Percentiles rank a stretch among this genome's conserved stretches.
Evolutionary conservation across 139 green algal genomes (phyloP).

Genomic region (Tetratostichococcus sp.): DNA sequence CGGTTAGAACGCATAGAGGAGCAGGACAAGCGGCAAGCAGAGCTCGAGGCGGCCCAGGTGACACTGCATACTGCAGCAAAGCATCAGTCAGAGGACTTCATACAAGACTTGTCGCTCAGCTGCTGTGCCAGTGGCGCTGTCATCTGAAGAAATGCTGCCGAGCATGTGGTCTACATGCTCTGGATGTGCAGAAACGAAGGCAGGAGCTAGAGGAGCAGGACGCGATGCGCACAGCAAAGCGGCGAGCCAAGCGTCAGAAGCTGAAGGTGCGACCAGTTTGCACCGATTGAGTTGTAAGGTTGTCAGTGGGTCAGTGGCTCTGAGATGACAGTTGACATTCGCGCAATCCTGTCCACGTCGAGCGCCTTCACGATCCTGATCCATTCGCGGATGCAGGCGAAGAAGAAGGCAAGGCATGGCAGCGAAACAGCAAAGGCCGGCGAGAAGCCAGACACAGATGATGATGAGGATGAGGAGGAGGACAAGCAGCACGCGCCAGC

Average conservation of each 20-base stretch:
- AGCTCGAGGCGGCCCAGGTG: conserved; percentile 16
- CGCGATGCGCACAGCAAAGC: conserved; percentile 55
- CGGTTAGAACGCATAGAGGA: conserved; percentile 44
- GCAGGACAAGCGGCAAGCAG: conserved; percentile 9
- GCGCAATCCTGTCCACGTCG: no score
- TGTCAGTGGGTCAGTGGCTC: no score
- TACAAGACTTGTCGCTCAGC: no score
- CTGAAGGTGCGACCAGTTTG: conserved; percentile 42
- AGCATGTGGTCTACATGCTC: no score
- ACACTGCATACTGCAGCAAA: neutral
- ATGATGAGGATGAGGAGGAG: neutral
- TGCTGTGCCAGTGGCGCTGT: no score
- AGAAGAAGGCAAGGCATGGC: neutral
- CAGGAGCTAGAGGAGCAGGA: conserved; percentile 24
- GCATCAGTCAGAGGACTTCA: no score
- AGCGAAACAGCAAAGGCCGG: neutral
- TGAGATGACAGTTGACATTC: no score
- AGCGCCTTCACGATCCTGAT: no score
- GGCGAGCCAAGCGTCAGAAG: conserved; percentile 59
- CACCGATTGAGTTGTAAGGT: no score
- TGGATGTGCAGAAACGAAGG: conserved; percentile 30
- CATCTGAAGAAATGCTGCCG: no score
- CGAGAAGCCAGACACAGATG: neutral
- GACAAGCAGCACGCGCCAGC: neutral
- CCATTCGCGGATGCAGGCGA: no score